phyloP scores from a whole-genome alignment of 495 filamentous ascomycete genomes.

The Cercophora samala region DNA sequence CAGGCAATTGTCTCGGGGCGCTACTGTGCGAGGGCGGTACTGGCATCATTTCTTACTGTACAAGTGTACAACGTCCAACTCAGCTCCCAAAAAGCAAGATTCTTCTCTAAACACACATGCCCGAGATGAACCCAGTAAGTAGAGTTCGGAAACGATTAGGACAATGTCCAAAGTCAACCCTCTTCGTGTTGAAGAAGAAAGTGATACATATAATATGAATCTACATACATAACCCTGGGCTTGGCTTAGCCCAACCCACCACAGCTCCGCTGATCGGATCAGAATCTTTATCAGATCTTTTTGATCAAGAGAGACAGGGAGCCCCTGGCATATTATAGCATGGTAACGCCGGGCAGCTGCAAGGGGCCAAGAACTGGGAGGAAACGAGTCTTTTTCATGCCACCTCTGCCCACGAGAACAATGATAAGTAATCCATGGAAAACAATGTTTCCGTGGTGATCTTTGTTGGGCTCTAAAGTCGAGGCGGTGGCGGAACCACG shows the following conservation, averaged over 20 bases:
- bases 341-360: not conserved
- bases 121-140: not conserved
- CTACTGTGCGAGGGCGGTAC: not conserved
- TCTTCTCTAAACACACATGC: not conserved
- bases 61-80: not conserved
- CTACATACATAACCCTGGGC: not conserved
- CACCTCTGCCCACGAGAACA: not conserved
- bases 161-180: not conserved
- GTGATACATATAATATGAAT: not conserved
- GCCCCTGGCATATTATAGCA: not conserved
- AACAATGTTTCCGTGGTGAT: not conserved
- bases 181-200: not conserved
- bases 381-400: not conserved
- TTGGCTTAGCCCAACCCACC: not conserved
- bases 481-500: conserved; percentile 1
- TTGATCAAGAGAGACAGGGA: not conserved
- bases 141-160: not conserved
- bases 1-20: not conserved
- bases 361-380: not conserved
- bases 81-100: not conserved
- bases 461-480: conserved; percentile 3
- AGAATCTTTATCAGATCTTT: conserved; percentile 5
- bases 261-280: conserved; percentile 6
- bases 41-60: not conserved
- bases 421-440: not conserved